phyloP scores from a whole-genome alignment of 371 early-diverging fungal genomes.

The Lichtheimia ramosa region DNA sequence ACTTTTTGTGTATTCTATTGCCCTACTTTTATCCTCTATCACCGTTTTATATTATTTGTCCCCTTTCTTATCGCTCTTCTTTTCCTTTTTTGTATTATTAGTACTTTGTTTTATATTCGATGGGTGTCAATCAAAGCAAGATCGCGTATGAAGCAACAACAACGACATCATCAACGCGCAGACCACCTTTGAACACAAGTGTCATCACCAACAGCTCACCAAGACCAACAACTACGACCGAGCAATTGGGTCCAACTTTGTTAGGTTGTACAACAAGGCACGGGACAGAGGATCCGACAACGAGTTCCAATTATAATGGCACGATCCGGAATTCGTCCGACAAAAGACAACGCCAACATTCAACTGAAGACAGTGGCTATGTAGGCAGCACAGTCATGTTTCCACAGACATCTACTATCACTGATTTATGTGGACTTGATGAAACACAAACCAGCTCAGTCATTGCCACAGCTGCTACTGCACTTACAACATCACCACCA shows the following conservation, averaged over 20 bases:
- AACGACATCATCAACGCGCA: background rate
- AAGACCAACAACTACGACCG: background rate
- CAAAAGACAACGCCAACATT: background rate
- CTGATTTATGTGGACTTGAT: background rate
- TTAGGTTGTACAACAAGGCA: conserved; percentile 21
- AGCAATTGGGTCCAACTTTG: background rate
- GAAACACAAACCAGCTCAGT: background rate
- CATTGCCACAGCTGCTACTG: background rate
- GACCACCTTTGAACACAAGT: background rate
- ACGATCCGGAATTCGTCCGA: conserved; percentile 8
- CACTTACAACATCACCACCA: background rate
- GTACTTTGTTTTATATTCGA: background rate
- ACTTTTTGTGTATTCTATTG: background rate
- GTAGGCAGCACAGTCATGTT: conserved; percentile 1
- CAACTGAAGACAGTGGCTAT: conserved; percentile 13
- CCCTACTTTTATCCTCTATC: background rate
- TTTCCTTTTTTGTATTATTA: background rate
- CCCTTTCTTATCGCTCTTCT: background rate
- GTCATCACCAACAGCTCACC: background rate
- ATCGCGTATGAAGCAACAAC: background rate
- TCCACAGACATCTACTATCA: background rate
- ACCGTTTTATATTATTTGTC: conserved; percentile 1
- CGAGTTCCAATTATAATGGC: conserved; percentile 13
- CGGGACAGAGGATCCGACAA: conserved; percentile 19
- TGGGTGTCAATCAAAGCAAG: conserved; percentile 17